phyloP scores from a whole-genome alignment of 1,284 basidiomycete species.

The Nidula niveotomentosa region DNA sequence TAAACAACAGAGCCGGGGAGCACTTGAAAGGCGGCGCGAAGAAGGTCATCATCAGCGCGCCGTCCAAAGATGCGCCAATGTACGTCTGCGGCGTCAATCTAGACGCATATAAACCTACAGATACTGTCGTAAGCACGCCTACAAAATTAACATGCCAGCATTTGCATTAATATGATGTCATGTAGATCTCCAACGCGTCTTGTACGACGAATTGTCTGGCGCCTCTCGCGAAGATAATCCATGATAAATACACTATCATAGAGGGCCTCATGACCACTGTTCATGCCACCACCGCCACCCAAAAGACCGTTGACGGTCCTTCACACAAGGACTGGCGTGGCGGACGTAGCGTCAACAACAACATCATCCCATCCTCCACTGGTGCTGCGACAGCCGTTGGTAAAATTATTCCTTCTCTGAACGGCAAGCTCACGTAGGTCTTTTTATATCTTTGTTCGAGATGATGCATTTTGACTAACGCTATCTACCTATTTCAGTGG shows the following conservation, averaged over 20 bases:
- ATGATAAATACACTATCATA: constrained; percentile 92
- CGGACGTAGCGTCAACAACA: constrained; percentile 91
- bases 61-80: constrained; percentile 97
- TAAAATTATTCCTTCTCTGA: constrained; percentile 93
- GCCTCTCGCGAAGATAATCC: constrained; percentile 93
- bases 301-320: constrained; percentile 97
- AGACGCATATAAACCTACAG: constrained; percentile 86
- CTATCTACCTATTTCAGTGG: constrained; percentile 46
- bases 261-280: constrained; percentile 98
- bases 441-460: not conserved
- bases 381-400: constrained; percentile 99
- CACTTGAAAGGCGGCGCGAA: constrained; percentile 98
- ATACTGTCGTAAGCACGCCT: constrained; percentile 59
- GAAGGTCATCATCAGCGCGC: constrained; percentile 98
- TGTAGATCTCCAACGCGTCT: constrained; percentile 91
- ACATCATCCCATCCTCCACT: constrained; percentile 98
- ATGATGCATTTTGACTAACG: not conserved
- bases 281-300: constrained; percentile 93
- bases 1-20: constrained; percentile 64
- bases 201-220: constrained; percentile 99
- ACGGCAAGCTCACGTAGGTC: constrained; percentile 89
- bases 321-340: constrained; percentile 93
- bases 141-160: too few species aligned
- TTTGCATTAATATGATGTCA: too few species aligned
- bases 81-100: constrained; percentile 95